phyloP scores from a whole-genome alignment of 306 rosid species.

The Gastrolobium bilobum region DNA sequence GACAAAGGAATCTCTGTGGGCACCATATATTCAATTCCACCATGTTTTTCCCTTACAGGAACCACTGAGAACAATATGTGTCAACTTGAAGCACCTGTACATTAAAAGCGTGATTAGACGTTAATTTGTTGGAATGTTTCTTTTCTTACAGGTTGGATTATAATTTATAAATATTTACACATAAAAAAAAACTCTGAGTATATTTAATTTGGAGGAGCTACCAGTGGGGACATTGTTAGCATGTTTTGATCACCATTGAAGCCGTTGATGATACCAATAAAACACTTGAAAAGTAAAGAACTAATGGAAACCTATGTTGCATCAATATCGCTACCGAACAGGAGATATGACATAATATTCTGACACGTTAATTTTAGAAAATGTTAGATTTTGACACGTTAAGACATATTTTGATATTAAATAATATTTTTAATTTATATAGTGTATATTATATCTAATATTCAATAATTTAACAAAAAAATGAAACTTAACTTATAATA shows the following conservation, averaged over 20 bases:
- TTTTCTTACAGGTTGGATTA: slow-evolving; percentile 33
- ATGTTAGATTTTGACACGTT: too few species aligned
- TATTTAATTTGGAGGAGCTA: slow-evolving; percentile 15
- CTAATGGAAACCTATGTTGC: not conserved
- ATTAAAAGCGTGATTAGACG: slow-evolving; percentile 54
- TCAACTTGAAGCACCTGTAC: slow-evolving; percentile 34
- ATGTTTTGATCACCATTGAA: not conserved
- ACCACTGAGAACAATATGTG: slow-evolving; percentile 28
- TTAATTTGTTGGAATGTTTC: slow-evolving; percentile 35
- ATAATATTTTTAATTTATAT: too few species aligned
- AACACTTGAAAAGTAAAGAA: not conserved
- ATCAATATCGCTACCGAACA: too few species aligned
- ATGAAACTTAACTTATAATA: too few species aligned
- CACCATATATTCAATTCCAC: slow-evolving; percentile 53
- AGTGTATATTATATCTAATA: too few species aligned
- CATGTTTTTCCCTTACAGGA: slow-evolving; percentile 23
- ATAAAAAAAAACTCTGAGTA: not conserved
- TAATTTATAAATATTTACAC: not conserved
- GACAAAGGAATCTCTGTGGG: slow-evolving; percentile 53
- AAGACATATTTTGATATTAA: too few species aligned
- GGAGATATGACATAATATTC: too few species aligned
- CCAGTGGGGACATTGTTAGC: slow-evolving; percentile 4
- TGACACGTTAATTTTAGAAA: too few species aligned
- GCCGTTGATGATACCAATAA: not conserved
- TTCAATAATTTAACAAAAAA: too few species aligned